Conservation (phyloP, 2,329 filamentous ascomycete genomes). For the Venturia oleaginea region DNA sequence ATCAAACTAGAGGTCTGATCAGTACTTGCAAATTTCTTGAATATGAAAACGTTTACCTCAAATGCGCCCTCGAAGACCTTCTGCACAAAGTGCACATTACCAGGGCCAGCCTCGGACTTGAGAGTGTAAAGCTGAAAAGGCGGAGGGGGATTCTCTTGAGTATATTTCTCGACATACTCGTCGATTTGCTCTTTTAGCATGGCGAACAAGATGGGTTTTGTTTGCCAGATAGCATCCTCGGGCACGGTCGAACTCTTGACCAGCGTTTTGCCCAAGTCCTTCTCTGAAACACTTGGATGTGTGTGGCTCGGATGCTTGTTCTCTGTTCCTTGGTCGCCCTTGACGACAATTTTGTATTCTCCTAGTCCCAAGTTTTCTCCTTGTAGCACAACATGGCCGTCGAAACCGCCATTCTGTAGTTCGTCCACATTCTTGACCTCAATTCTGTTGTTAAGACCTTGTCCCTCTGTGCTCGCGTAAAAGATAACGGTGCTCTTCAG, state of each 20-base stretch:
- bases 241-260: conserved; percentile 60
- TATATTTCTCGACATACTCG: conserved; percentile 45
- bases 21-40: background rate
- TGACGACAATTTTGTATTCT: conserved; percentile 68
- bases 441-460: conserved; percentile 33
- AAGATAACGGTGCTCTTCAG: conserved; percentile 72
- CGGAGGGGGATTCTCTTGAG: conserved; percentile 58
- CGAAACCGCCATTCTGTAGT: conserved; percentile 34
- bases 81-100: conserved; percentile 80
- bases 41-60: conserved; percentile 24
- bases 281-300: conserved; percentile 54
- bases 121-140: conserved; percentile 77
- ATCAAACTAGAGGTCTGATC: conserved; percentile 51
- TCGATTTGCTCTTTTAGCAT: conserved; percentile 52
- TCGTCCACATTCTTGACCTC: conserved; percentile 49
- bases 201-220: conserved; percentile 53
- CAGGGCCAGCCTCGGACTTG: conserved; percentile 53
- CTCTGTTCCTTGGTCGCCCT: conserved; percentile 47
- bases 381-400: conserved; percentile 55
- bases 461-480: conserved; percentile 71
- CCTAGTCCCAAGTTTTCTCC: conserved; percentile 65
- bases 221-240: conserved; percentile 66
- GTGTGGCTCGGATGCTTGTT: conserved; percentile 35
- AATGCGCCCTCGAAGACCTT: conserved; percentile 83
- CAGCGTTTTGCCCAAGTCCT: conserved; percentile 62